Percentiles rank a stretch among this genome's conserved stretches.
phyloP scores from a whole-genome alignment of 108 stramenopile genomes.

The Stephanodiscus triporus region DNA sequence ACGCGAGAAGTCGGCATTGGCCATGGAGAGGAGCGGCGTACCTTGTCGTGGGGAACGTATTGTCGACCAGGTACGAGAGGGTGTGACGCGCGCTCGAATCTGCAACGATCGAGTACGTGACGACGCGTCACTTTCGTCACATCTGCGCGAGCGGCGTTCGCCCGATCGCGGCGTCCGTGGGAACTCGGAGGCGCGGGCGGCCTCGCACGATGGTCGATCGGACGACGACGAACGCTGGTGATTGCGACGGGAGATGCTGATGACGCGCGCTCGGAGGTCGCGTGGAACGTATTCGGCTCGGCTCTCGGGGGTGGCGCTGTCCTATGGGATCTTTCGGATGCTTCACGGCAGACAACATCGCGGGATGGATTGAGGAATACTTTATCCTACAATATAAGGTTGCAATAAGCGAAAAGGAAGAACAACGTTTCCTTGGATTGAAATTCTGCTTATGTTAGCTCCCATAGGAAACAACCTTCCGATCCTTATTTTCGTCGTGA shows the following conservation, averaged over 20 bases:
- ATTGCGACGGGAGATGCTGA: constrained; percentile 56
- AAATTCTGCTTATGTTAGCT: too few relatives aligned
- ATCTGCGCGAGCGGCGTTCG: constrained; percentile 51
- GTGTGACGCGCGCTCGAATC: constrained; percentile 79
- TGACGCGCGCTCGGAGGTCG: constrained; percentile 48
- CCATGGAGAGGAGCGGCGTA: constrained; percentile 88
- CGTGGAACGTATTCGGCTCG: constrained; percentile 48
- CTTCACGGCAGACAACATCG: constrained; percentile 25
- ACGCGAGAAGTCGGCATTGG: constrained; percentile 81
- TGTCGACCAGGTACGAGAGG: constrained; percentile 85
- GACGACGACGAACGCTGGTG: constrained; percentile 32
- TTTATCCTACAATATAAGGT: too few relatives aligned
- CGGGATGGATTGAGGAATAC: background rate
- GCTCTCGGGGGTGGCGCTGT: constrained; percentile 52
- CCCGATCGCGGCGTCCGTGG: constrained; percentile 16
- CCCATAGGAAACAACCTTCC: constrained; percentile 35
- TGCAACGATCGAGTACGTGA: constrained; percentile 66
- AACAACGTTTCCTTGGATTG: too few relatives aligned
- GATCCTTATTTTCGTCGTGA: constrained; percentile 60
- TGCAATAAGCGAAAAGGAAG: too few relatives aligned
- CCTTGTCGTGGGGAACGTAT: constrained; percentile 94
- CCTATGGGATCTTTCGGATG: constrained; percentile 50
- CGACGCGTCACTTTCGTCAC: constrained; percentile 80
- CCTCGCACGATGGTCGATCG: constrained; percentile 43
- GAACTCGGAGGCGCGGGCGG: constrained; percentile 37